Evolutionary conservation across 352 stramenopile genomes (phyloP).

Genomic region (Phytophthora hibernalis): DNA sequence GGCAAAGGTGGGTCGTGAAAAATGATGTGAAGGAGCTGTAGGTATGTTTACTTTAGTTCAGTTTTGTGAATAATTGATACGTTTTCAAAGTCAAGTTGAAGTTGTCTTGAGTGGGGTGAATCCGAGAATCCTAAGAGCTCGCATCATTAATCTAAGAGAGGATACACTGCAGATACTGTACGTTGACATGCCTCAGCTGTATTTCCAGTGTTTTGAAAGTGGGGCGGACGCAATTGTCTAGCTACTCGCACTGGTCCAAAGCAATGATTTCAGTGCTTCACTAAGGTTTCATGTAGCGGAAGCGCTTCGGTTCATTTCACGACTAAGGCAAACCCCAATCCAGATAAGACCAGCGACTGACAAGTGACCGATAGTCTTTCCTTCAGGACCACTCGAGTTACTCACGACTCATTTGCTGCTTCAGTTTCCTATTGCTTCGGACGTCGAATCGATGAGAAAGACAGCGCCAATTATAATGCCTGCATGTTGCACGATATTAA

Average conservation of each 20-base stretch:
- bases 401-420: conserved; percentile 27
- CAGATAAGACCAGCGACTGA: background rate
- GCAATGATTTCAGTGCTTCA: no score
- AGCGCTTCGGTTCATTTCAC: no score
- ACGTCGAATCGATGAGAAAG: background rate
- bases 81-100: conserved; percentile 9
- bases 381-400: conserved; percentile 6
- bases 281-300: no score
- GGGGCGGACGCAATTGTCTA: no score
- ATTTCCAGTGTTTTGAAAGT: no score
- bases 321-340: background rate
- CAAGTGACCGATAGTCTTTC: conserved; percentile 21
- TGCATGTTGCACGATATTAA: background rate
- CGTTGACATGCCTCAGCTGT: no score
- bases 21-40: conserved; percentile 33
- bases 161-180: no score
- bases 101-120: no score
- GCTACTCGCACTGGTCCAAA: no score
- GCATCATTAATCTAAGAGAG: no score
- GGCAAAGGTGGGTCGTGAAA: conserved; percentile 20
- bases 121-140: no score
- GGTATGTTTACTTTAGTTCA: conserved; percentile 10
- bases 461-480: background rate
- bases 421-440: conserved; percentile 6
- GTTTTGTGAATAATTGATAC: conserved; percentile 25